Conservation (phyloP, 768 basidiomycete genomes). For the Mycena maculata region DNA sequence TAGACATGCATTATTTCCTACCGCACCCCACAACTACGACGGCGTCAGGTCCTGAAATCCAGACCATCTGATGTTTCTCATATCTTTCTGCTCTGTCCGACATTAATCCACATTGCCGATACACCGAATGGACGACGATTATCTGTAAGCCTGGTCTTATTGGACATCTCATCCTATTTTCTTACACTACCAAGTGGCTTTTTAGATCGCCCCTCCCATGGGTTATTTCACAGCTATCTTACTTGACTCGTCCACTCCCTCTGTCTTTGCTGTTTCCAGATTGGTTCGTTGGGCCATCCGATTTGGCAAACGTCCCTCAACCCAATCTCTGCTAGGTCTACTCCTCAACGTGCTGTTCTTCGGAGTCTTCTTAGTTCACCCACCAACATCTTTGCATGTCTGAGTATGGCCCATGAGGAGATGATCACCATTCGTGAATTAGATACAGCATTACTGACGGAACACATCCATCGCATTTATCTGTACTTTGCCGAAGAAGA, state of each 20-base stretch:
- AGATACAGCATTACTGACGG: conserved; percentile 58
- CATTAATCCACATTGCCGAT: conserved; percentile 68
- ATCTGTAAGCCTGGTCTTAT: conserved; percentile 57
- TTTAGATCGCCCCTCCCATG: conserved; percentile 61
- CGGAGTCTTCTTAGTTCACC: conserved; percentile 64
- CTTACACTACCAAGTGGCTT: conserved; percentile 50
- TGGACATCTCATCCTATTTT: neutral
- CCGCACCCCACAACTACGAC: neutral
- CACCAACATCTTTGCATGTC: conserved; percentile 59
- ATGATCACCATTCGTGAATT: conserved; percentile 69
- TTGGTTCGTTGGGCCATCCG: conserved; percentile 52
- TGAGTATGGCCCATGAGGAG: conserved; percentile 76
- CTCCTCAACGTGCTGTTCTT: conserved; percentile 57
- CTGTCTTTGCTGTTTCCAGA: conserved; percentile 58
- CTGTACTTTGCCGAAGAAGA: conserved; percentile 74
- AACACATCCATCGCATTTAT: conserved; percentile 52
- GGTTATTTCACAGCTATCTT: conserved; percentile 58
- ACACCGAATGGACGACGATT: conserved; percentile 74
- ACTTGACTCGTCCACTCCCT: conserved; percentile 55
- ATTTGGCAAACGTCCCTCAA: neutral
- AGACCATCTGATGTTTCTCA: conserved; percentile 51
- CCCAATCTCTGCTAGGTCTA: conserved; percentile 47
- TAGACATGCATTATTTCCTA: conserved; percentile 39
- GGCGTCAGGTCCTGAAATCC: conserved; percentile 61
- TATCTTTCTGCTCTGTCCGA: conserved; percentile 76